Conservation (phyloP, 2,329 filamentous ascomycete genomes). For the Madurella mycetomatis region DNA sequence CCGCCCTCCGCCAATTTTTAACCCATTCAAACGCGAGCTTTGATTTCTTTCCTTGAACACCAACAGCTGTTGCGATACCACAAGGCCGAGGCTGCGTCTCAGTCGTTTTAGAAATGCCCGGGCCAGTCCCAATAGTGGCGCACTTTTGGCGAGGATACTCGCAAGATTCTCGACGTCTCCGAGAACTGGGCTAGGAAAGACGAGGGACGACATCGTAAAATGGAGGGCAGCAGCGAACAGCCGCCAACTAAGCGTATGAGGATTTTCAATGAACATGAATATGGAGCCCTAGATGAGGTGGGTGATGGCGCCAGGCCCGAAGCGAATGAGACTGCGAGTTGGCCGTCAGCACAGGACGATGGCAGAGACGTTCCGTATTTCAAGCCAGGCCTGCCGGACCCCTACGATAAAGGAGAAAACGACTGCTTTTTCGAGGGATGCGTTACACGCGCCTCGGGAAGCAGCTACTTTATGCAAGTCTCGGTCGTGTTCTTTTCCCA, state of each 20-base stretch:
- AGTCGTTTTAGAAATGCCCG: neutral
- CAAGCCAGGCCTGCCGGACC: slow-evolving; percentile 1
- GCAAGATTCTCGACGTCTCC: neutral
- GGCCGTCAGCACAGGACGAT: neutral
- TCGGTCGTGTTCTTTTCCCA: neutral
- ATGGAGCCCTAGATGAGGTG: neutral
- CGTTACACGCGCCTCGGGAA: neutral
- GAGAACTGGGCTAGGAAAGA: neutral
- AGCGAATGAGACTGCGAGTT: neutral
- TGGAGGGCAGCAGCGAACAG: neutral
- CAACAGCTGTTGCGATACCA: no score
- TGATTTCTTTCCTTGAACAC: no score
- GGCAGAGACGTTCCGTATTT: slow-evolving; percentile 3
- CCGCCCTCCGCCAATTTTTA: no score
- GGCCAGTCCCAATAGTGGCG: neutral
- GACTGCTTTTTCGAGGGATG: slow-evolving; percentile 14
- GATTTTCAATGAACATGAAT: neutral
- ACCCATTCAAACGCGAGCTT: no score
- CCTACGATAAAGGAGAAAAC: slow-evolving; percentile 9
- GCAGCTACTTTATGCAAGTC: slow-evolving; percentile 10
- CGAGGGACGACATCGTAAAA: neutral
- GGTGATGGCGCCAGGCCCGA: neutral
- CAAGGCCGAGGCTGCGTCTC: no score
- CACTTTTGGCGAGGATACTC: neutral
- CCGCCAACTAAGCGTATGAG: neutral